These are phyloP conservation scores for Gaillardinia entomophila DNA, from an alignment of 805 yeast species.

Conservation along the genomic window DNA sequence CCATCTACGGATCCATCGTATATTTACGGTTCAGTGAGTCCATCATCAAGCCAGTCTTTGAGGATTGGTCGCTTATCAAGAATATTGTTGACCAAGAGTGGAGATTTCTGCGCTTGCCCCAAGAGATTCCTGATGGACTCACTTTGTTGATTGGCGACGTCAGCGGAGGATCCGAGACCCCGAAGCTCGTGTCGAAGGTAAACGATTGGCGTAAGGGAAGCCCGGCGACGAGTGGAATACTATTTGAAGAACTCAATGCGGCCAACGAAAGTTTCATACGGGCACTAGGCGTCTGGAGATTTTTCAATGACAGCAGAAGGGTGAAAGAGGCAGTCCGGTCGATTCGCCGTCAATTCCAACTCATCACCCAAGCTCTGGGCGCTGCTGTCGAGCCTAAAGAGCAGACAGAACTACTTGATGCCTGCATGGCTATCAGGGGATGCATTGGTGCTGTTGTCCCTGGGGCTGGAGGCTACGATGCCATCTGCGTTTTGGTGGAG, in stretches of 20 bases:
- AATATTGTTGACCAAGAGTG: constrained; percentile 47
- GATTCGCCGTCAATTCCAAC: constrained; percentile 55
- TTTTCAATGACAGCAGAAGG: constrained; percentile 5
- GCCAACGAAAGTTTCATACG: constrained; percentile 56
- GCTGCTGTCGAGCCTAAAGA: constrained; percentile 85
- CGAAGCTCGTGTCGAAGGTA: constrained; percentile 77
- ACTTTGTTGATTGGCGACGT: constrained; percentile 89
- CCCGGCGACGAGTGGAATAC: constrained; percentile 42
- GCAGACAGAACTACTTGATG: constrained; percentile 68
- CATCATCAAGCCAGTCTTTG: constrained; percentile 35
- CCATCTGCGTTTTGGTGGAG: constrained; percentile 67
- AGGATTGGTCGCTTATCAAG: constrained; percentile 18
- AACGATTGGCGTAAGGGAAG: constrained; percentile 57
- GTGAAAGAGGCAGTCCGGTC: constrained; percentile 35
- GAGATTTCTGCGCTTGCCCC: constrained; percentile 50
- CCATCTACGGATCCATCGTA: constrained; percentile 82
- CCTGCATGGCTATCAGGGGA: constrained; percentile 48
- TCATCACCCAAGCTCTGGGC: constrained; percentile 57
- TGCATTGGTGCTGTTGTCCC: constrained; percentile 96
- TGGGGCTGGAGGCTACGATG: constrained; percentile 98
- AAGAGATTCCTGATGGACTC: constrained; percentile 64
- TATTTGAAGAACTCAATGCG: constrained; percentile 52
- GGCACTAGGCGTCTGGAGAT: constrained; percentile 33
- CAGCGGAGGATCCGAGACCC: constrained; percentile 89
- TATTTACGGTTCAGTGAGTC: constrained; percentile 71